Conservation (phyloP, 2,329 filamentous ascomycete genomes). For the Aspergillus pseudonomiae region DNA sequence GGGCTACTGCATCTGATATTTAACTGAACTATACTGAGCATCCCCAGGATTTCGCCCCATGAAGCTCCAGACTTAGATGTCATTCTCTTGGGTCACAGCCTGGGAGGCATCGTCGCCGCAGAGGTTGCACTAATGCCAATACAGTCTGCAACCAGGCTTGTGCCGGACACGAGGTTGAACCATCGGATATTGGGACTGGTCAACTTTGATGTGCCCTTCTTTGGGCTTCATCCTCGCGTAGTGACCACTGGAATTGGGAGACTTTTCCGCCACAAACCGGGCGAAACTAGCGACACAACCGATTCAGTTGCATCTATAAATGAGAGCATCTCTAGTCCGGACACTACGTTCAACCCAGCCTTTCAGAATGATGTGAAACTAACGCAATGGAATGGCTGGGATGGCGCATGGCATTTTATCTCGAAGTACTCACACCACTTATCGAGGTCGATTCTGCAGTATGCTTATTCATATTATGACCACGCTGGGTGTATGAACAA, state of each 20-base stretch:
- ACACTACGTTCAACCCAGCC: constrained; percentile 6
- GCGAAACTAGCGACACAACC: not conserved
- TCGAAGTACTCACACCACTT: constrained; percentile 10
- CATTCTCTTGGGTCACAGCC: constrained; percentile 82
- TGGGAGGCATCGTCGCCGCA: constrained; percentile 81
- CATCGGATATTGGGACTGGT: constrained; percentile 80
- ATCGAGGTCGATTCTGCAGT: constrained; percentile 5
- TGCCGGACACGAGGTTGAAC: constrained; percentile 36
- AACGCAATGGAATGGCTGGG: constrained; percentile 8
- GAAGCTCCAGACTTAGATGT: constrained; percentile 75
- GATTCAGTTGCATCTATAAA: not conserved
- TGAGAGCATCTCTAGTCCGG: not conserved
- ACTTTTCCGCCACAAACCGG: constrained; percentile 58
- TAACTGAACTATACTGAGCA: not conserved
- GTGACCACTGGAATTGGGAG: constrained; percentile 79
- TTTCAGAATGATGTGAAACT: constrained; percentile 11
- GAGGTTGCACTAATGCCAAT: constrained; percentile 69
- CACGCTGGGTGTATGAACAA: constrained; percentile 69
- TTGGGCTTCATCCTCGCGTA: constrained; percentile 87
- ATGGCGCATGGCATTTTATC: constrained; percentile 14
- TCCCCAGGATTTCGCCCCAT: constrained; percentile 69
- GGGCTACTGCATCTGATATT: constrained; percentile 11
- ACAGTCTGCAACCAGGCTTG: not conserved
- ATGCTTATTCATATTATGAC: constrained; percentile 15
- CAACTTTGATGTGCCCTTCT: constrained; percentile 81